Base-by-base conservation (phyloP, 2,329 filamentous ascomycete species). In the Neofusicoccum laricinum region DNA sequence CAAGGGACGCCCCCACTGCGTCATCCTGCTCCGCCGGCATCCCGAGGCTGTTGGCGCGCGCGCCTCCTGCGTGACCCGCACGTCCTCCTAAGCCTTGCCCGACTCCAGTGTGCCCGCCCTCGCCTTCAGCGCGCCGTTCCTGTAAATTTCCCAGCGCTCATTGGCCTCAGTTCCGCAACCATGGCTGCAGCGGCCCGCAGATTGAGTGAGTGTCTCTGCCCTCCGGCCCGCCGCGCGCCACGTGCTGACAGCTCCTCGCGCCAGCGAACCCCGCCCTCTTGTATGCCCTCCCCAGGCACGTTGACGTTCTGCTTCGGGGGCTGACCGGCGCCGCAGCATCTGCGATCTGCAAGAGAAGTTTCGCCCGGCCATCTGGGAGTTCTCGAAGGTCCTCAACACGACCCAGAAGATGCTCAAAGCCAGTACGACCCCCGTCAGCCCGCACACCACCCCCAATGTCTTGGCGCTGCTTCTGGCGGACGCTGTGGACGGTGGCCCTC, bases 271-370 rank as follows among this genome's bases (percentile, higher is more conserved):
- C 77, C 68, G 76, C 75, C 61, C 73, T 79, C 62, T 79, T 79
- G 77, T 78, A 74, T 64, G 72, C 38, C 51, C 66, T 51, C 57
- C 61, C 53, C 57, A 40, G 21, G 15, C 41, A 14, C n/a, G 32
- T 14, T n/a, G 4, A 10, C 12, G 21, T 58, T n/a, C n/a, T 21
- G 36, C 49, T 4, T n/a, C 25, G 32, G 3, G 17, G 15, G 15
- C 61, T 63, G 48, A 63, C 61, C 10, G 17, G 32, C 46, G 21
- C 50, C 40, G 25, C 66, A 97, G 93, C 72, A 86, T 98, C 74
- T 98, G 94, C 80, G 94, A 98, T 74, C 84, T 98, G 68, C 94
- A 98, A 80, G 94, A 97, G 70, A 96, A 93, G 77, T 98, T 98
- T 79, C 86, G 92, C 66, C 82, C 83, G 8, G 89, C 88, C 64